Evolutionary conservation across 1,139 yeast genomes (phyloP), one percentile per base, ranked within the genome.

Genomic region (Zygosaccharomyces sapae): DNA sequence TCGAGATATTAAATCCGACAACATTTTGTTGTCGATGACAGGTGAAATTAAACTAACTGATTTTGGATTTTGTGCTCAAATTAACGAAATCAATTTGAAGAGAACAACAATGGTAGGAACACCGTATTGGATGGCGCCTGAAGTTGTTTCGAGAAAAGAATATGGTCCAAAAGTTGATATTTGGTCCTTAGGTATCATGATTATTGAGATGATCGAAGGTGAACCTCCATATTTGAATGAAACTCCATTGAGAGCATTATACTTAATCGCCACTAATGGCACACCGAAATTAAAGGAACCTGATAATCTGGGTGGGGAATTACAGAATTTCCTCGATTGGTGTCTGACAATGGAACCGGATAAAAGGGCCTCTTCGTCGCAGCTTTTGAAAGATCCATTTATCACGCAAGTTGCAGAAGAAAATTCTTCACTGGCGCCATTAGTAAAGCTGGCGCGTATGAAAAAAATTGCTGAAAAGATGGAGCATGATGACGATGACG

Each of bases 111-210:
- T 92, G 95, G 98, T 92, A 16, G 98, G 98, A n/a, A 92, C 98
- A 0, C 98, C 98, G 4, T 92, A 92, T 67, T 92, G 98, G 98
- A 92, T 92, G 98, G 98, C 98, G 0, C 98, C 98, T 1, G 98
- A 92, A 68, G 96, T 92, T 48, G 96, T 92, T 18, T 81, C 89
- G 7, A 75, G 96, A 55, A 89, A 90, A 64, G 96, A 89, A 59
- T 92, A 92, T 66, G 98, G 97, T 1, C 95, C 97, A 35, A 90
- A 94, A 69, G 96, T 92, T 48, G 98, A 92, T 68, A 84, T 94
- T 44, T 92, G 98, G 98, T 87, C 96, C 9, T 72, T 92, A 55
- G 98, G 98, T 55, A 92, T 92, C 56, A 92, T 92, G 98, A 83
- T 90, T 16, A 89, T 92, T 62, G 98, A 92, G 69, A 92, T 92